Evolutionary conservation across 108 stramenopile genomes (phyloP).

Genomic region (Fistulifera pelliculosa): DNA sequence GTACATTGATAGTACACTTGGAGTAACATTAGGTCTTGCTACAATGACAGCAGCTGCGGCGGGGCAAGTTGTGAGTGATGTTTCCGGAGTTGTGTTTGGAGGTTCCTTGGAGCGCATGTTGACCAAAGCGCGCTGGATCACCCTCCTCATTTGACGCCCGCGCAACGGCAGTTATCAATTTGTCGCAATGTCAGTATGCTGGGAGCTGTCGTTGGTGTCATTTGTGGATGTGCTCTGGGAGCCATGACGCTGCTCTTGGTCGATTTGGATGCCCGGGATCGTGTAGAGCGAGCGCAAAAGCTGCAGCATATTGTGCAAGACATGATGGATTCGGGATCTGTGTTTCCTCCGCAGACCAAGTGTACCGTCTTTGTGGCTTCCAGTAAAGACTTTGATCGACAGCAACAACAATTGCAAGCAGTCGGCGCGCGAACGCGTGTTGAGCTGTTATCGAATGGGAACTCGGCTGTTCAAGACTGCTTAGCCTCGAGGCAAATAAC

Average conservation of each 20-base stretch:
- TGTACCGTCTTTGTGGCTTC: too few species aligned
- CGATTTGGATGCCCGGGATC: slow-evolving; percentile 9
- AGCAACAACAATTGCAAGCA: too few species aligned
- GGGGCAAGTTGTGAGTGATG: slow-evolving; percentile 38
- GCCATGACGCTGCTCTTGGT: slow-evolving; percentile 12
- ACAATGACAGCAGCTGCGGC: slow-evolving; percentile 66
- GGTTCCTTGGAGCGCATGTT: slow-evolving; percentile 25
- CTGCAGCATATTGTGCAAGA: neutral
- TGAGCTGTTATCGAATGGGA: too few species aligned
- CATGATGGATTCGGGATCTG: neutral
- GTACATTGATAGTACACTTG: slow-evolving; percentile 51
- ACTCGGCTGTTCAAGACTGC: too few species aligned
- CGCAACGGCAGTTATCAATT: slow-evolving; percentile 20
- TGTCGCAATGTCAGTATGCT: slow-evolving; percentile 16
- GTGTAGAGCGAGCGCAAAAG: neutral
- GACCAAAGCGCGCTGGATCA: slow-evolving; percentile 3
- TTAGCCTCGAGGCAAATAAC: too few species aligned
- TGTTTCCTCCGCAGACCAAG: too few species aligned
- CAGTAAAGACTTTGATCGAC: too few species aligned
- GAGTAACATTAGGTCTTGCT: slow-evolving; percentile 54
- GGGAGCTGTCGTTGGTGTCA: slow-evolving; percentile 41
- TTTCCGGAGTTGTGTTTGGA: slow-evolving; percentile 32
- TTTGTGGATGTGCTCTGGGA: slow-evolving; percentile 59
- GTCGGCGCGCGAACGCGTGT: too few species aligned
- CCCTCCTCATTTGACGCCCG: slow-evolving; percentile 12